A percentile compares a stretch with the other conserved stretches of the same genome.
Evolutionary conservation across 371 early-diverging fungal genomes (phyloP).

Genomic region (Neoconidiobolus thromboides): DNA sequence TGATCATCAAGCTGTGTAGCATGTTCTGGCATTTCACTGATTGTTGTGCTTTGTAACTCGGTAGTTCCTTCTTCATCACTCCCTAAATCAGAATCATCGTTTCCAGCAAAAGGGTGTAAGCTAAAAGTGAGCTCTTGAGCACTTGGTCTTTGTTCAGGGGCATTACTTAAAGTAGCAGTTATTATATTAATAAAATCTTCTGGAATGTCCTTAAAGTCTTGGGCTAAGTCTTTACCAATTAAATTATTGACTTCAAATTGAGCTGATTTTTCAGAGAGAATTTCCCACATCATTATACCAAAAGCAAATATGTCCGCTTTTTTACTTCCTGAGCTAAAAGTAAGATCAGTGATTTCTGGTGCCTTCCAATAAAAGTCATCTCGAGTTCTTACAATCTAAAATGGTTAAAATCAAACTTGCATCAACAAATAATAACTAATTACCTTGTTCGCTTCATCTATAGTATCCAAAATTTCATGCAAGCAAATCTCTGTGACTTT

Average conservation of each 20-base stretch:
- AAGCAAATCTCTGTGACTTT: background rate
- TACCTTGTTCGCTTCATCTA: background rate
- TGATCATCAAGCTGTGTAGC: background rate
- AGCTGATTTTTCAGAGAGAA: background rate
- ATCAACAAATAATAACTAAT: background rate
- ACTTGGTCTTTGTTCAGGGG: background rate
- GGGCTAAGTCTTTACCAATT: background rate
- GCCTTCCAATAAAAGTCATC: background rate
- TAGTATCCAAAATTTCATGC: background rate
- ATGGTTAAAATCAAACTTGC: background rate
- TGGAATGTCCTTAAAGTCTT: background rate
- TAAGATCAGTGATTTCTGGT: background rate
- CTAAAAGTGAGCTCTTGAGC: background rate
- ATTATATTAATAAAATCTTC: background rate
- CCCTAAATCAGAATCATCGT: background rate
- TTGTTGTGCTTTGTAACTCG: background rate
- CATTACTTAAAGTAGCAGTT: background rate
- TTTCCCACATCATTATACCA: conserved; percentile 2
- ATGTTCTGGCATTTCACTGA: background rate
- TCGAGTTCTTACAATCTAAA: background rate
- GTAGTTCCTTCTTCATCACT: background rate
- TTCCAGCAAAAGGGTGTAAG: background rate
- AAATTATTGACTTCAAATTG: background rate
- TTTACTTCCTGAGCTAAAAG: background rate
- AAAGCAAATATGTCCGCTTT: conserved; percentile 6